Percentiles rank a stretch among this genome's conserved stretches.
Evolutionary conservation across 805 yeast species (phyloP).

Genomic region (Ogataea ganodermae): DNA sequence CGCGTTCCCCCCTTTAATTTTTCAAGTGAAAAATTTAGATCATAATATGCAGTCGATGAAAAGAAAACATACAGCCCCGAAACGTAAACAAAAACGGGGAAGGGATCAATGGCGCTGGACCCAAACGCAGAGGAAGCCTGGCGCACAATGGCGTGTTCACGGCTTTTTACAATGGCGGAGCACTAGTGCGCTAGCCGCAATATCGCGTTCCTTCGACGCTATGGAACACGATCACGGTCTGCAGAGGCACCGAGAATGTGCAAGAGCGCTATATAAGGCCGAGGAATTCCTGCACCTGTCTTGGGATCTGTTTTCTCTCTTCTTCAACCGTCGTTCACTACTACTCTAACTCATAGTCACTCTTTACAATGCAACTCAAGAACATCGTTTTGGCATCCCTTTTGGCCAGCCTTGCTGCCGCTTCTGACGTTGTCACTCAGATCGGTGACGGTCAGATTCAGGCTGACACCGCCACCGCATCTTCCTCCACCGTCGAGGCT

Average conservation of each 20-base stretch:
- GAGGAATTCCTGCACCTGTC: not conserved
- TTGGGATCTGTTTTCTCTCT: not conserved
- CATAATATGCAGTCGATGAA: not conserved
- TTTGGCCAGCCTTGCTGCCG: conserved; percentile 19
- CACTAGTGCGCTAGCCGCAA: not conserved
- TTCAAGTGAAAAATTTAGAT: not conserved
- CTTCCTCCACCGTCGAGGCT: conserved; percentile 10
- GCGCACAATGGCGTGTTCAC: not conserved
- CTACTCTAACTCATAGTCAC: conserved; percentile 14
- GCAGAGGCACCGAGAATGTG: not conserved
- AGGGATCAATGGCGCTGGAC: conserved; percentile 1
- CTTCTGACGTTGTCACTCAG: conserved; percentile 23
- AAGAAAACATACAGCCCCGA: not conserved
- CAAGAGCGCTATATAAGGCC: conserved; percentile 2
- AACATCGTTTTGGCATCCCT: conserved; percentile 21
- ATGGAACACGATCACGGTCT: not conserved
- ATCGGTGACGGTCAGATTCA: conserved; percentile 30
- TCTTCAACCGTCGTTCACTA: not conserved
- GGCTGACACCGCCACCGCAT: conserved; percentile 13
- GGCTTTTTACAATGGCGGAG: not conserved
- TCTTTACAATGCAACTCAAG: conserved; percentile 27
- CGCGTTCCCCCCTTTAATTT: conserved; percentile 1
- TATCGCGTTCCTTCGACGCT: not conserved
- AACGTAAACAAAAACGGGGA: conserved; percentile 1
- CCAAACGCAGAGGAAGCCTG: not conserved